phyloP scores from a whole-genome alignment of 139 green algal species.

The Diplosphaera chodatii region DNA sequence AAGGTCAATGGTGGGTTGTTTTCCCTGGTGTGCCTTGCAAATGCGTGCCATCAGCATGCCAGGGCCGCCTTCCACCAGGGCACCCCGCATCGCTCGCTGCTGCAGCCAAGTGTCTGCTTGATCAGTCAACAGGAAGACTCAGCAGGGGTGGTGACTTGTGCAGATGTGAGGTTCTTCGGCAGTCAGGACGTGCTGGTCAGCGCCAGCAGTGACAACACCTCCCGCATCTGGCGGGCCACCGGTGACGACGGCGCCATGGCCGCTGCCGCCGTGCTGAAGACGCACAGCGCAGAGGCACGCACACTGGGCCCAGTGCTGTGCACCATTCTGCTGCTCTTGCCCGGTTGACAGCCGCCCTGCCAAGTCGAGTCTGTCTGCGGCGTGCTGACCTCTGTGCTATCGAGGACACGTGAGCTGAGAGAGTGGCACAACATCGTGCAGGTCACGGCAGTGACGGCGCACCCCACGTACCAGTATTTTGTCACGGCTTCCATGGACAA shows the following conservation, averaged over 20 bases:
- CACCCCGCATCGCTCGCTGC: no score
- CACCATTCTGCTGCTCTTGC: no score
- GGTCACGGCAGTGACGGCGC: slow-evolving; percentile 44
- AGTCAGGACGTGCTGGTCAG: slow-evolving; percentile 51
- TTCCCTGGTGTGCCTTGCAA: no score
- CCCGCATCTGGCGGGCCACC: slow-evolving; percentile 65
- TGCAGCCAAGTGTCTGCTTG: no score
- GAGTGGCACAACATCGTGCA: no score
- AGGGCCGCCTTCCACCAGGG: no score
- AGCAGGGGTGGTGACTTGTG: background rate
- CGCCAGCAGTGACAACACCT: slow-evolving; percentile 70
- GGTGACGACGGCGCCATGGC: slow-evolving; percentile 22
- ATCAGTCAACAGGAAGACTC: background rate
- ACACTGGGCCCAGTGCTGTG: no score
- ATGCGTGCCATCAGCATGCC: no score
- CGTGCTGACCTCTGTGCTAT: no score
- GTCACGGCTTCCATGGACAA: slow-evolving; percentile 71
- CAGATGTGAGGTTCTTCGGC: slow-evolving; percentile 37
- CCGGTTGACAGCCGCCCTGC: no score
- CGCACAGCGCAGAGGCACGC: slow-evolving; percentile 44
- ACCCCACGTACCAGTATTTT: slow-evolving; percentile 79
- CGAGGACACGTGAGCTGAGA: no score
- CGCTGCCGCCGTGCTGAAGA: slow-evolving; percentile 13
- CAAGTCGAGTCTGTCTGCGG: no score
- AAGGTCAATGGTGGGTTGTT: slow-evolving; percentile 51